Evolutionary conservation across 192 early-diverging fungal genomes (phyloP), one percentile per base, ranked within the genome.

Genomic region (Coemansia sp.): DNA sequence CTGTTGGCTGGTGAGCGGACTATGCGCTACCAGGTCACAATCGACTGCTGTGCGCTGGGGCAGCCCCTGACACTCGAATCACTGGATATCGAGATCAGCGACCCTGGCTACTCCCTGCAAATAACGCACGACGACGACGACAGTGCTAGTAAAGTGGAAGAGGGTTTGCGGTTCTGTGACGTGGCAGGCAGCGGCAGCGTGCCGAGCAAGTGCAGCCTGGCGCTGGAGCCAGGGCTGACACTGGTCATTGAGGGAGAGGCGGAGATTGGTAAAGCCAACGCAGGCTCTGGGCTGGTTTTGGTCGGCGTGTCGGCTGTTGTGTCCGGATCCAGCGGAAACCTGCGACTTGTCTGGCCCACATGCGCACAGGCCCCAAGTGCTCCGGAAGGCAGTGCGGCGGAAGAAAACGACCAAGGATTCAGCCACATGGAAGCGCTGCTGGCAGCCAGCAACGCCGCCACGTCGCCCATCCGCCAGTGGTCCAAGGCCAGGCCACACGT

Each of bases 1-100:
- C 19, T 38, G 26, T 11, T 7, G 0, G 11, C 3, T 24, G 46
- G 15, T 2, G 11, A n/a, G 10, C 29, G 7, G 15, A 17, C 15
- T 10, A 68, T 79, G 70, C 41, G 44, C 29, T 79, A 64, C 41
- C 76, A 79, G 59, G 55, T 72, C 3, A 29, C 35, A 1, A 7
- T 79, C 15, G 70, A 79, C 22, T 65, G 70, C 56, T 35, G 53
- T 0, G 50, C 40, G 0, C 9, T 79, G 58, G 22, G 14, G 15
- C 33, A 19, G 36, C 10, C 55, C 42, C 40, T 72, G 22, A 46
- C 2, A 19, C 58, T 68, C 12, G 38, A n/a, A 21, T 65, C 63
- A 22, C 59, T 79, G 3, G 4, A 14, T 10, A 56, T 79, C 12
- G 62, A 64, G 54, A 63, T 79, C 29, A 55, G 65, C 36, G 62